phyloP scores from a whole-genome alignment of 305 asterid genomes.

The Solanum chacoense region DNA sequence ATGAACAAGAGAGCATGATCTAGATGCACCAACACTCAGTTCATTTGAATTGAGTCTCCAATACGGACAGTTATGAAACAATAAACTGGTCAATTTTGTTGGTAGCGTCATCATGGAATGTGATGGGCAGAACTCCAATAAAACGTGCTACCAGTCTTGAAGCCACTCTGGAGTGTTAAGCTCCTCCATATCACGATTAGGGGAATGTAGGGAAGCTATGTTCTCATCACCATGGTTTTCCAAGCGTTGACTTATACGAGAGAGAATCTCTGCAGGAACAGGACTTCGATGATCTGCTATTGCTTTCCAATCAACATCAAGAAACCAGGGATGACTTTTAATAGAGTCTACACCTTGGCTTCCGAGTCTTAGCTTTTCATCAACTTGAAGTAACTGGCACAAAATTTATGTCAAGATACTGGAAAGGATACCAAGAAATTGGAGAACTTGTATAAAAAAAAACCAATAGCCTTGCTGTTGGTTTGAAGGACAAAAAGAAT shows the following conservation, averaged over 20 bases:
- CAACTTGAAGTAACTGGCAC: conserved; percentile 73
- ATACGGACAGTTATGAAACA: not conserved
- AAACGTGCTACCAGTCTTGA: conserved; percentile 56
- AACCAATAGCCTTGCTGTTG: not conserved
- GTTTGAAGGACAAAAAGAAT: not conserved
- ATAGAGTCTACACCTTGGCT: conserved; percentile 54
- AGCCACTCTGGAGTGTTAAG: conserved; percentile 78
- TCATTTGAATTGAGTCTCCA: not conserved
- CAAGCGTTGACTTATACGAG: conserved; percentile 53
- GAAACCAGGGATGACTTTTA: conserved; percentile 82
- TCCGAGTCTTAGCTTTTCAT: conserved; percentile 73
- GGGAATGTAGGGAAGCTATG: conserved; percentile 25
- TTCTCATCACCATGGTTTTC: conserved; percentile 39
- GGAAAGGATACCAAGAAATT: not conserved
- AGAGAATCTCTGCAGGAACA: conserved; percentile 49
- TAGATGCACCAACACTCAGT: not conserved
- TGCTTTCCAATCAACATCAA: conserved; percentile 61
- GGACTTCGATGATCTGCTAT: conserved; percentile 29
- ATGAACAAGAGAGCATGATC: not conserved
- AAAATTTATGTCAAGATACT: not conserved
- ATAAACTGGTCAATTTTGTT: not conserved
- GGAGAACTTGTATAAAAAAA: not conserved
- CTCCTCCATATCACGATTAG: conserved; percentile 41
- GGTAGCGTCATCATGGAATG: not conserved
- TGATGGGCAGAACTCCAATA: not conserved